These are phyloP conservation scores for Forsythia suspensa DNA, from an alignment of 257 asterid species.

Conservation along the genomic window DNA sequence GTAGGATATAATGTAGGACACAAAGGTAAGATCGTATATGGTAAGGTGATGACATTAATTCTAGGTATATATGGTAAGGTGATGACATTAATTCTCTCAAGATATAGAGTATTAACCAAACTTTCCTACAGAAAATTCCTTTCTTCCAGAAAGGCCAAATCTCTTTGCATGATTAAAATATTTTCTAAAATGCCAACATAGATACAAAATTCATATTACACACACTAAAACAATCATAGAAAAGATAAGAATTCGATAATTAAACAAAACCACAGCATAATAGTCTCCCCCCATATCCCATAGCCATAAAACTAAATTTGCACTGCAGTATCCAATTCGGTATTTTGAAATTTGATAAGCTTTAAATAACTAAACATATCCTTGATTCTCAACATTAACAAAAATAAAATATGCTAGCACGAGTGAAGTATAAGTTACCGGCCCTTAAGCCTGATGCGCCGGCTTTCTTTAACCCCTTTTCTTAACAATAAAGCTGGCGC, in stretches of 20 bases:
- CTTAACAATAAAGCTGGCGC: conserved; percentile 85
- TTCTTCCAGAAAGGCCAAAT: not conserved
- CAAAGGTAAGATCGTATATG: not conserved
- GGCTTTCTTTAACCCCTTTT: conserved; percentile 86
- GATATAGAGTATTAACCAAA: not conserved
- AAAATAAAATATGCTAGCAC: not conserved
- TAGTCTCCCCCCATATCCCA: too few species aligned
- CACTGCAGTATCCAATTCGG: conserved; percentile 2
- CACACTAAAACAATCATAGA: not conserved
- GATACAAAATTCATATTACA: not conserved
- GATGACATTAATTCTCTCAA: not conserved
- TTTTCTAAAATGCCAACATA: not conserved
- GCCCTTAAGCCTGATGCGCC: conserved; percentile 84
- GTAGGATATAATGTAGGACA: too few species aligned
- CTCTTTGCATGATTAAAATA: not conserved
- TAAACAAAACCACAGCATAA: too few species aligned
- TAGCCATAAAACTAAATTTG: not conserved
- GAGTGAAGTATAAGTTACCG: conserved; percentile 35
- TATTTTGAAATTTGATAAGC: not conserved
- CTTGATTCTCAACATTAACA: conserved; percentile 4
- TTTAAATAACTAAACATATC: conserved; percentile 19
- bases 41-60: not conserved
- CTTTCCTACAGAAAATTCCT: not conserved
- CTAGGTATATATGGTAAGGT: too few species aligned
- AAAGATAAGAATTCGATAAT: too few species aligned